A percentile compares a stretch with the other conserved stretches of the same genome.
Conservation (phyloP, 306 rosid genomes). For the Malus sieversii region DNA sequence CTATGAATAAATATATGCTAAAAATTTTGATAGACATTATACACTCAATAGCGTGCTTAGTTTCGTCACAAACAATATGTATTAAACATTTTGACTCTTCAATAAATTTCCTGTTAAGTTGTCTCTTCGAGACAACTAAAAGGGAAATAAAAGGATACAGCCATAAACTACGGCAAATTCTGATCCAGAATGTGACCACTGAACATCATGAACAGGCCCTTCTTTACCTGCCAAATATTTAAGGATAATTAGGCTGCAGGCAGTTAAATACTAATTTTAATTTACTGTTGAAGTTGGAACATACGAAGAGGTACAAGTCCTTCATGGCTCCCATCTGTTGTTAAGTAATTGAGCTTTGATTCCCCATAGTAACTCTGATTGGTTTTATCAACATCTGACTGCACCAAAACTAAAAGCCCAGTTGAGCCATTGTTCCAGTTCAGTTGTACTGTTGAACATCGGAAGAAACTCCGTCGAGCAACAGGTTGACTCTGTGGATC, state of each 20-base stretch:
- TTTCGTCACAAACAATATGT: neutral
- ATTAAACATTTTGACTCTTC: neutral
- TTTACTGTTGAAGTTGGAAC: slow-evolving; percentile 18
- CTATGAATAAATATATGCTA: neutral
- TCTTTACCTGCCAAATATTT: slow-evolving; percentile 77
- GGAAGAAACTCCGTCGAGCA: slow-evolving; percentile 81
- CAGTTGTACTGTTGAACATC: slow-evolving; percentile 76
- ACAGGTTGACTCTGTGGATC: slow-evolving; percentile 59
- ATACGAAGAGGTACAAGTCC: slow-evolving; percentile 89
- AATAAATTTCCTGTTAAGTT: neutral
- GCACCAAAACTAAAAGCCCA: slow-evolving; percentile 77
- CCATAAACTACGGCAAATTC: slow-evolving; percentile 92
- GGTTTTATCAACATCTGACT: slow-evolving; percentile 93
- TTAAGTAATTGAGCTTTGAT: slow-evolving; percentile 76
- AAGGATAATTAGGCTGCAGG: slow-evolving; percentile 3
- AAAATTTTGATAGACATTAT: neutral
- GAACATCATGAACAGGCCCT: slow-evolving; percentile 95
- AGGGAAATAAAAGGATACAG: slow-evolving; percentile 62
- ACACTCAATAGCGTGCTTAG: neutral
- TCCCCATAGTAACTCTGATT: slow-evolving; percentile 97
- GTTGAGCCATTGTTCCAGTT: slow-evolving; percentile 80
- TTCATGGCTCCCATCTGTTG: slow-evolving; percentile 80
- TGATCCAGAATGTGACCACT: slow-evolving; percentile 76
- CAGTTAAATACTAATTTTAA: neutral
- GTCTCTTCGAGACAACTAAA: slow-evolving; percentile 7